phyloP scores from a whole-genome alignment of 352 stramenopile species.

The Pilasporangium apinafurcum region DNA sequence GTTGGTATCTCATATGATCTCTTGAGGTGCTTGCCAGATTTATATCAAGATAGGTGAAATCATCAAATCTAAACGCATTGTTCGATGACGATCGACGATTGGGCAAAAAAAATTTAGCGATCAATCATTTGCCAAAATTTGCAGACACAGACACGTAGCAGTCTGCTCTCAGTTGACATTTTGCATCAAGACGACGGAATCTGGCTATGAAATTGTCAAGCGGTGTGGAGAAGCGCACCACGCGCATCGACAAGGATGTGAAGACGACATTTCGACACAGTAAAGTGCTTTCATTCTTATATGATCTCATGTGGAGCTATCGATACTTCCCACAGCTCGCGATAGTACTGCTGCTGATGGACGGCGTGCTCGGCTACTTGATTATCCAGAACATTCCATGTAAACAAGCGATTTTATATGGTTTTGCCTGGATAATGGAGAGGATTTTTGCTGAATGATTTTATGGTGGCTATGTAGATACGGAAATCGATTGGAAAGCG shows the following conservation, averaged over 20 bases:
- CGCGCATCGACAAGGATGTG: constrained; percentile 84
- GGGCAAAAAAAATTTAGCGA: too few species aligned
- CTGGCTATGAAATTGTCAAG: not conserved
- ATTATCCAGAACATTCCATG: constrained; percentile 81
- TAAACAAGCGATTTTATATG: constrained; percentile 12
- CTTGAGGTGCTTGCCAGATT: too few species aligned
- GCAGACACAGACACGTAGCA: too few species aligned
- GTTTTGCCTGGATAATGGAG: not conserved
- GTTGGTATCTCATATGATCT: too few species aligned
- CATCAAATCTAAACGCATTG: too few species aligned
- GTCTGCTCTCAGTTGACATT: too few species aligned
- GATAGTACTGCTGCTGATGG: constrained; percentile 38
- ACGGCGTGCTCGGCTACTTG: constrained; percentile 57
- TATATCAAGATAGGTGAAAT: too few species aligned
- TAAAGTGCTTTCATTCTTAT: constrained; percentile 61
- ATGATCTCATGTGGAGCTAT: constrained; percentile 86
- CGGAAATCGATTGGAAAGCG: constrained; percentile 98
- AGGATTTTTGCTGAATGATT: not conserved
- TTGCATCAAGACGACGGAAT: too few species aligned
- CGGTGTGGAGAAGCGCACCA: constrained; percentile 29
- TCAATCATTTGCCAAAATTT: too few species aligned
- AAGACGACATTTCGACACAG: constrained; percentile 72
- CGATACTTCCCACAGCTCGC: constrained; percentile 73
- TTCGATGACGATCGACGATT: too few species aligned
- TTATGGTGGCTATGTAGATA: constrained; percentile 61